Evolutionary conservation across 129 eudicot species (phyloP).

Genomic region (Tagetes patula): DNA sequence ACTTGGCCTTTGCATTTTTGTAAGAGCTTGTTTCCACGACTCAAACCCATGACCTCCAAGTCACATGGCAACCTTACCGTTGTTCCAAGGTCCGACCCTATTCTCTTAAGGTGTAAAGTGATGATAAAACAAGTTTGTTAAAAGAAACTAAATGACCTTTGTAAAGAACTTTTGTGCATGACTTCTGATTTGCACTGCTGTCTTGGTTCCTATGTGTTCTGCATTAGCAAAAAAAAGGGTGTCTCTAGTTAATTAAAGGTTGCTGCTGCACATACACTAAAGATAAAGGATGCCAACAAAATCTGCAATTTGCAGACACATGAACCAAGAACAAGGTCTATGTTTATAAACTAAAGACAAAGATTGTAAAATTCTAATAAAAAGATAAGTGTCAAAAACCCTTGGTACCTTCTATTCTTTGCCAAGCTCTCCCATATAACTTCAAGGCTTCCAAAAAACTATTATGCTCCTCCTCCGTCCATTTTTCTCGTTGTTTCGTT

Average conservation of each 20-base stretch:
- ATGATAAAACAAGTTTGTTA: conserved; percentile 30
- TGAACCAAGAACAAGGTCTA: conserved; percentile 18
- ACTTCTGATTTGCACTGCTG: conserved; percentile 99
- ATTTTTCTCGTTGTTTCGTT: conserved; percentile 98
- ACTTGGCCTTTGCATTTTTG: too few relatives aligned
- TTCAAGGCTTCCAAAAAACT: conserved; percentile 96
- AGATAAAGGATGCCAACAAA: not conserved
- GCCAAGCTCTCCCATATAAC: conserved; percentile 99
- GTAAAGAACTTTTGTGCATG: conserved; percentile 99
- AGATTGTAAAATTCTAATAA: not conserved
- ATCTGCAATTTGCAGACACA: conserved; percentile 24
- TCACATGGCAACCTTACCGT: too few relatives aligned
- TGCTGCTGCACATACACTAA: not conserved
- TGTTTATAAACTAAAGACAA: not conserved
- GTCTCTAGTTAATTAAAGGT: not conserved
- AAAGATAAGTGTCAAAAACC: not conserved
- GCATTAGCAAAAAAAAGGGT: conserved; percentile 48
- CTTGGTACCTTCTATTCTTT: conserved; percentile 82
- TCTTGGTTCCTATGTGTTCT: conserved; percentile 99
- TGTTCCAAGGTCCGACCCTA: not conserved
- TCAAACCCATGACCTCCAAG: too few relatives aligned
- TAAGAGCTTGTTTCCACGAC: too few relatives aligned
- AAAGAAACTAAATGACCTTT: conserved; percentile 72
- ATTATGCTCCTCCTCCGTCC: conserved; percentile 97
- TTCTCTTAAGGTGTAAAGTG: conserved; percentile 11